Evolutionary conservation across 106 monocot species (phyloP), one percentile per base, ranked within the genome.

Genomic region (Dendrobium nobile): DNA sequence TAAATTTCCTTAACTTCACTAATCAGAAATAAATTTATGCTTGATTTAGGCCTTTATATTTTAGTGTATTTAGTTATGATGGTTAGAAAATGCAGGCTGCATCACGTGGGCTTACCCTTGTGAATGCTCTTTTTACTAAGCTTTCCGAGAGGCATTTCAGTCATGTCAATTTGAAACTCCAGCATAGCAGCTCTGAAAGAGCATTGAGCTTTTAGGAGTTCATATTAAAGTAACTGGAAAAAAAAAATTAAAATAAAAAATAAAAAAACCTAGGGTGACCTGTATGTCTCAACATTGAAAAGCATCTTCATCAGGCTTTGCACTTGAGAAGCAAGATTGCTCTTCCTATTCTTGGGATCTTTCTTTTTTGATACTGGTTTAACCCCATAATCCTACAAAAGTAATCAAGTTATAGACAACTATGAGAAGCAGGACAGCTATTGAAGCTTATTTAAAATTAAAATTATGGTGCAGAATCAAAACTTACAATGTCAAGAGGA

Each of bases 141-240:
- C 77, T 95, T 99, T 85, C 95, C 99, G 72, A 99, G 91, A 47
- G 99, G 95, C 99, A 99, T 99, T 82, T 95, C 99, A 13, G 93
- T 82, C 93, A 99, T 87, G 74, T 95, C 93, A 56, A 95, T 99
- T 84, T 99, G 91, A 79, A 99, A 99, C 67, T 99, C 99, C 89
- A 91, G 73, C 95, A 99, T 93, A 75, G 99, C 99, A 90, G 92
- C 91, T 87, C 99, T 99, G 80, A 67, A 83, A 82, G 81, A 51
- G 26, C 45, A n/a, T 45, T 1, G 68, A 47, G 22, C 54, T 47
- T 68, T 82, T 41, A 82, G 64, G 22, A 16, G 79, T 17, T 27
- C n/a, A 74, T 9, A 74, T 76, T 4, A 20, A 20, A 76, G 22
- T 76, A 61, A 67, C 37, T n/a, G 43, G 42, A n/a, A n/a, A 43